Evolutionary conservation across 2,329 filamentous ascomycete genomes (phyloP), one percentile per base, ranked within the genome.

Genomic region (Sporothrix brunneoviolacea): DNA sequence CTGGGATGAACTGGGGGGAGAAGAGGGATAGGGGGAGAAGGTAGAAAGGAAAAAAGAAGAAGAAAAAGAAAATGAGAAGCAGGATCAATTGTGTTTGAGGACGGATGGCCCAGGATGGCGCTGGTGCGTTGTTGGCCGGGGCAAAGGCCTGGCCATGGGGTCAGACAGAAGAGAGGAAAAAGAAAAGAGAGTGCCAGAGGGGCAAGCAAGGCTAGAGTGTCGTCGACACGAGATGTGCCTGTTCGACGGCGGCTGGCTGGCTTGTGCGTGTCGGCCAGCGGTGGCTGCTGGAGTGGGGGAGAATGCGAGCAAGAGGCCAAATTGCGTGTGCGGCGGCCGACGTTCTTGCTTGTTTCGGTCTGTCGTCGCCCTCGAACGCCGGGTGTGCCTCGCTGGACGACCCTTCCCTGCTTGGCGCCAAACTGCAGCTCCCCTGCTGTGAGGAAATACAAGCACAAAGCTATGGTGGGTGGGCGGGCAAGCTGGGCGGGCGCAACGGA

Each of bases 331-430:
- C 19, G 27, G 16, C 28, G n/a, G 8, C 24, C 33, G 35, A 32
- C 24, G 15, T 36, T 4, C 33, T 36, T 4, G 9, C 22, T n/a
- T n/a, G n/a, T n/a, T n/a, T n/a, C n/a, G 18, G 41, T 16, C 41
- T 35, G 22, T 45, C 18, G 30, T 15, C 28, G 19, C 19, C 41
- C 41, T 35, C 19, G 13, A 33, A 32, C 27, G 10, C 27, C 37
- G 15, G 16, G 28, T 32, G 41, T 35, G 21, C 33, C 32, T 46
- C 7, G 43, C 37, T 45, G 43, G 32, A 18, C 19, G 43, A 22
- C 27, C 32, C 43, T 45, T 45, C 43, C 28, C 16, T 36, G 19
- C 21, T 37, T 45, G 32, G 43, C 21, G 43, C 32, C 43, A 45
- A 37, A 30, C 30, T 44, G 42, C 42, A 36, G 19, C 42, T 33